Evolutionary conservation across 305 asterid species (phyloP), one percentile per base, ranked within the genome.

Genomic region (Fraxinus nigra): DNA sequence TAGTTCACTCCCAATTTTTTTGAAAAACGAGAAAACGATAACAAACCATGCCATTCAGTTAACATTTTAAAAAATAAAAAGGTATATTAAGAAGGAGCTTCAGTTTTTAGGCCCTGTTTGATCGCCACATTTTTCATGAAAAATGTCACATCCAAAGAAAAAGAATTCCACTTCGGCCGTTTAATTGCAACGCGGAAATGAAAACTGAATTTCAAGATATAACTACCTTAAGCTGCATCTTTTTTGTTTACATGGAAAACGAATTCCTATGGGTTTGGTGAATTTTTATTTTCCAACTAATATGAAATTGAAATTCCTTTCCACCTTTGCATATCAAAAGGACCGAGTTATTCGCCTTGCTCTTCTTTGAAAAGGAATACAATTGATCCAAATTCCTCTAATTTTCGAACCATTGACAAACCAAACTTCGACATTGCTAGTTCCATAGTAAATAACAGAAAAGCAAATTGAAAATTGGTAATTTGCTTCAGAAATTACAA

Each of bases 321-420:
- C 30, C 30, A 28, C 30, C 30, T 28, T 28, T 28, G 30, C 30
- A 28, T 28, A 28, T 28, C 30, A 28, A 28, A 28, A 0, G 1
- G 30, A 28, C 30, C 30, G 30, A 51, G 87, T 84, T 86, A 37
- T 87, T 86, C 0, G 87, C 82, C 83, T 87, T 89, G 46, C 34
- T 87, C 80, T 89, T 87, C 82, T 87, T 89, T n/a, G 88, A 87
- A 74, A 87, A 84, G 30, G 88, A 88, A 75, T 86, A 88, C 51
- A 87, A 79, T 35, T 89, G 92, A 79, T 89, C 92, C 87, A 89
- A 87, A 81, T 87, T 89, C 82, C 90, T 89, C 92, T 87, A 72
- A 2, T 54, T 37, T 37, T 72, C 70, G 20, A 79, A 6, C 65
- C 35, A 24, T 5, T 24, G 0, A 65, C 72, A 65, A 26, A 59